phyloP scores from a whole-genome alignment of 2,329 filamentous ascomycete species.

The Fusarium poae region DNA sequence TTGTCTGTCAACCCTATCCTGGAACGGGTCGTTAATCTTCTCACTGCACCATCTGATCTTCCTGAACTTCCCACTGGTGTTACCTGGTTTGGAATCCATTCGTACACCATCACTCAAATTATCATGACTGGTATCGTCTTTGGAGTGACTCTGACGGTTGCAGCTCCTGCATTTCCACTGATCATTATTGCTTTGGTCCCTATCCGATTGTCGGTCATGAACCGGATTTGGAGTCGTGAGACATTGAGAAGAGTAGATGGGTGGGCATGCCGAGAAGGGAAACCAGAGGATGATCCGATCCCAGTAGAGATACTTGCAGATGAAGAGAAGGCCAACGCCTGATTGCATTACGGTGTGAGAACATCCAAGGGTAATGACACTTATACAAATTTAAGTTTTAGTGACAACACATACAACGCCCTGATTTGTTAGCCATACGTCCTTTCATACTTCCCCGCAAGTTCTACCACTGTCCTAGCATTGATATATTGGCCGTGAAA shows the following conservation, averaged over 20 bases:
- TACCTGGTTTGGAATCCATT: slow-evolving; percentile 67
- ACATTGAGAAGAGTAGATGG: slow-evolving; percentile 63
- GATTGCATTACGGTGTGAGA: slow-evolving; percentile 9
- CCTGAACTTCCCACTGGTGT: slow-evolving; percentile 60
- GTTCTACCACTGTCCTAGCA: neutral
- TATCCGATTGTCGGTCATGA: slow-evolving; percentile 71
- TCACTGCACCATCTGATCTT: slow-evolving; percentile 66
- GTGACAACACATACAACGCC: slow-evolving; percentile 1
- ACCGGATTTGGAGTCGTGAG: slow-evolving; percentile 69
- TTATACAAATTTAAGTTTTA: slow-evolving; percentile 9
- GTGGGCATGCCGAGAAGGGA: slow-evolving; percentile 65
- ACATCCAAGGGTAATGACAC: neutral
- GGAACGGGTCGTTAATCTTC: slow-evolving; percentile 67
- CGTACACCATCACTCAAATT: slow-evolving; percentile 70
- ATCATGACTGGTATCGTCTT: slow-evolving; percentile 71
- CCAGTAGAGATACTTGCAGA: slow-evolving; percentile 35
- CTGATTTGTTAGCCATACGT: slow-evolving; percentile 21
- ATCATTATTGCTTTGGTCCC: slow-evolving; percentile 75
- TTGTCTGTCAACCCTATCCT: slow-evolving; percentile 73
- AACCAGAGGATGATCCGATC: slow-evolving; percentile 61
- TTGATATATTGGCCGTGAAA: neutral
- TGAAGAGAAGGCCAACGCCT: slow-evolving; percentile 49
- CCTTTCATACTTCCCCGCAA: slow-evolving; percentile 48
- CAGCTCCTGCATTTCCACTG: slow-evolving; percentile 72
- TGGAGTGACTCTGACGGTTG: slow-evolving; percentile 72